Conservation (phyloP, 2,329 filamentous ascomycete species). For the Claviceps pazoutovae region DNA sequence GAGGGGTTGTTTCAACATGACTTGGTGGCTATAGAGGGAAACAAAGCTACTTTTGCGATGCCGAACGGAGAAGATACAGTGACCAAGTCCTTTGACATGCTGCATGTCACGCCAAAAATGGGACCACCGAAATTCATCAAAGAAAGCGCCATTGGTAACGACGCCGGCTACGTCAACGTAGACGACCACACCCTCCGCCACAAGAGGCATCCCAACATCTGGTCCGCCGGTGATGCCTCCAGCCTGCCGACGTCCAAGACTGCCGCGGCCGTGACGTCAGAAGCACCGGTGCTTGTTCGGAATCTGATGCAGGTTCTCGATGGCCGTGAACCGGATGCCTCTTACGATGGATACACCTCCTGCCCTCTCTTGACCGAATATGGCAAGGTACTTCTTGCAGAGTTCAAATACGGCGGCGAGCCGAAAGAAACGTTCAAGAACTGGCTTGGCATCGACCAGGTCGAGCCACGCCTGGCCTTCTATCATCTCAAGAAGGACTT, state of each 20-base stretch:
- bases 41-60: constrained; percentile 35
- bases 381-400: constrained; percentile 48
- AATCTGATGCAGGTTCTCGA: constrained; percentile 32
- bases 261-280: constrained; percentile 35
- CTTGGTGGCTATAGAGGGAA: constrained; percentile 36
- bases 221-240: constrained; percentile 46
- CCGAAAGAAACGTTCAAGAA: constrained; percentile 49
- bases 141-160: constrained; percentile 38
- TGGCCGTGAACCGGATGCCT: constrained; percentile 27
- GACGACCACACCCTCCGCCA: constrained; percentile 38
- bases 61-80: constrained; percentile 29
- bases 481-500: constrained; percentile 54
- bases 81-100: constrained; percentile 34
- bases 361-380: constrained; percentile 42
- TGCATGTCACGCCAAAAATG: constrained; percentile 47
- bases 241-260: constrained; percentile 45
- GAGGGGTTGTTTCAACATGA: constrained; percentile 47
- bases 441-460: constrained; percentile 43
- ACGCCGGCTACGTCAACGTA: constrained; percentile 43
- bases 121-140: constrained; percentile 40
- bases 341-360: constrained; percentile 42
- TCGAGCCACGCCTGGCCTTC: constrained; percentile 38
- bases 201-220: constrained; percentile 41
- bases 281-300: constrained; percentile 35
- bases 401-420: constrained; percentile 50